Conservation (phyloP, 495 filamentous ascomycete species). For the Aspergillus sparsus region DNA sequence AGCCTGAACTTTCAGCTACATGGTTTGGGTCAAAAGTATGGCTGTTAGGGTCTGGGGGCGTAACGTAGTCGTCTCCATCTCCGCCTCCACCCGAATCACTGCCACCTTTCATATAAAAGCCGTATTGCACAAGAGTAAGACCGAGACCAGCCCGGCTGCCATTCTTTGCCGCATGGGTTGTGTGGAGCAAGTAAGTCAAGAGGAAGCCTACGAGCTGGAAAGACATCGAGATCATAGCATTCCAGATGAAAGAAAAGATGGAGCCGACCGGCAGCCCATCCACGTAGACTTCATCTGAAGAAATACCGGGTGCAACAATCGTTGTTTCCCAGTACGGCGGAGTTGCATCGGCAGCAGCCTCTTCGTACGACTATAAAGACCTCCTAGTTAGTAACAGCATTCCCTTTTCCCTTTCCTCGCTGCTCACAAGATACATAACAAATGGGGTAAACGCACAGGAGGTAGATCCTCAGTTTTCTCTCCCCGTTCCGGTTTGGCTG, state of each 20-base stretch:
- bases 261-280: constrained; percentile 96
- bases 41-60: constrained; percentile 82
- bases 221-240: constrained; percentile 97
- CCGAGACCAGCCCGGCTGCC: constrained; percentile 92
- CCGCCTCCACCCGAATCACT: constrained; percentile 48
- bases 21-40: constrained; percentile 81
- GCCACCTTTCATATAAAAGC: constrained; percentile 84
- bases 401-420: not conserved
- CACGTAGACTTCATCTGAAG: constrained; percentile 89
- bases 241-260: constrained; percentile 95
- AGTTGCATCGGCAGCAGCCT: constrained; percentile 94
- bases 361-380: constrained; percentile 81
- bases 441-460: constrained; percentile 66
- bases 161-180: constrained; percentile 96
- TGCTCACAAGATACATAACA: constrained; percentile 3
- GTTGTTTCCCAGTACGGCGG: constrained; percentile 99
- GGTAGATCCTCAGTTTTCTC: constrained; percentile 83
- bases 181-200: constrained; percentile 95
- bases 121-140: constrained; percentile 94
- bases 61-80: constrained; percentile 51
- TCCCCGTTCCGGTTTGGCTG: constrained; percentile 83
- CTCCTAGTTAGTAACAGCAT: constrained; percentile 10
- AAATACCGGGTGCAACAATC: constrained; percentile 86
- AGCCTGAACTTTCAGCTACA: constrained; percentile 45
- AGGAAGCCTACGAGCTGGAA: constrained; percentile 97